A percentile compares a stretch with the other conserved stretches of the same genome.
Evolutionary conservation across 441 rosid species (phyloP).

Genomic region (Adansonia gregorii): DNA sequence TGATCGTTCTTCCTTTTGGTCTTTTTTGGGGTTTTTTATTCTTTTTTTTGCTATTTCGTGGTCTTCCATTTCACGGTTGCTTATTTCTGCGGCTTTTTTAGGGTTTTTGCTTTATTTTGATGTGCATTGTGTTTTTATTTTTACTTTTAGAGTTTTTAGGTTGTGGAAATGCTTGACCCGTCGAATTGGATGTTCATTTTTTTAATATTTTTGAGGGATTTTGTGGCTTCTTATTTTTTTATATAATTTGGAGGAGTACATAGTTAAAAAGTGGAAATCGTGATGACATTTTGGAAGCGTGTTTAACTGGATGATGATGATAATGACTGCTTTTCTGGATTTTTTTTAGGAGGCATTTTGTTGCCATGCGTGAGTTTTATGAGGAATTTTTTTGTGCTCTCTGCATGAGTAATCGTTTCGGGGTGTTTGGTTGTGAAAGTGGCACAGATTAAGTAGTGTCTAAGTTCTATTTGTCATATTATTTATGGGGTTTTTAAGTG

Average conservation of each 20-base stretch:
- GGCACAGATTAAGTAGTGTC: neutral
- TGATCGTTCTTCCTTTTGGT: neutral
- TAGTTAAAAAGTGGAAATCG: neutral
- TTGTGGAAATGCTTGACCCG: neutral
- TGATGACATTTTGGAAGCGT: neutral
- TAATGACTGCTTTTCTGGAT: neutral
- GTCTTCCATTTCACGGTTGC: neutral
- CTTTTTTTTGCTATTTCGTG: neutral
- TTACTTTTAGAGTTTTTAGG: neutral
- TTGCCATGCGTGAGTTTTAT: neutral
- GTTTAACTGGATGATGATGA: neutral
- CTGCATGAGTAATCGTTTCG: slow-evolving; percentile 2
- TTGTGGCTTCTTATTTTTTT: neutral
- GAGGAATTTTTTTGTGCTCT: neutral
- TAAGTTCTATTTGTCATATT: neutral
- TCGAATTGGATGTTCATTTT: neutral
- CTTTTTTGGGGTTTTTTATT: neutral
- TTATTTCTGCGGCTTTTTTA: neutral
- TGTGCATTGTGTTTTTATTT: slow-evolving; percentile 3
- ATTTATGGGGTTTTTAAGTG: neutral
- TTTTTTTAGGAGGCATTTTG: neutral
- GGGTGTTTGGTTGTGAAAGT: slow-evolving; percentile 5
- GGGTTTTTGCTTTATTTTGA: neutral
- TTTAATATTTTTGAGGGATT: neutral
- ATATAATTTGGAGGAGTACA: neutral